These are phyloP conservation scores for Amanita subjunquillea DNA, from an alignment of 768 basidiomycete species.

Conservation along the genomic window DNA sequence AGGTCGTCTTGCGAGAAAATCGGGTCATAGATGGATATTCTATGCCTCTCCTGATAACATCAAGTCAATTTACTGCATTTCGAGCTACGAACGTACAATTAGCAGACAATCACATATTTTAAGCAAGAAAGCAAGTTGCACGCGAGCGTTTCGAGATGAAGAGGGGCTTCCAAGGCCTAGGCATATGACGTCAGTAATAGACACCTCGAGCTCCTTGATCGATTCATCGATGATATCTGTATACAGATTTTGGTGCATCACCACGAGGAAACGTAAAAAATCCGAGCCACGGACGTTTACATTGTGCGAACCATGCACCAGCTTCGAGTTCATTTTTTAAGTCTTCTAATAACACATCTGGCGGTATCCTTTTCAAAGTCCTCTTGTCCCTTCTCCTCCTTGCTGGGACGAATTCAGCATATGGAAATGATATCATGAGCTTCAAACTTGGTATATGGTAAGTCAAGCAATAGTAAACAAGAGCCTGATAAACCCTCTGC, in stretches of 20 bases:
- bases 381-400: slow-evolving; percentile 40
- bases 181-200: slow-evolving; percentile 39
- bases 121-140: slow-evolving; percentile 60
- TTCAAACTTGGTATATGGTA: too few relatives aligned
- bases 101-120: slow-evolving; percentile 39
- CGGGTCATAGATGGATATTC: slow-evolving; percentile 58
- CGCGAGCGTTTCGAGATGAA: slow-evolving; percentile 47
- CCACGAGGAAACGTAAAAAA: neutral
- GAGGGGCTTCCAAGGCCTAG: slow-evolving; percentile 70
- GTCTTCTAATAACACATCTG: slow-evolving; percentile 28
- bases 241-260: neutral
- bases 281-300: slow-evolving; percentile 36
- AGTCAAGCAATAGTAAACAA: slow-evolving; percentile 1
- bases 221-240: slow-evolving; percentile 27
- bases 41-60: slow-evolving; percentile 30
- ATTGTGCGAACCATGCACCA: slow-evolving; percentile 44
- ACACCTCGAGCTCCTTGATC: slow-evolving; percentile 15
- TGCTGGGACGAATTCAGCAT: slow-evolving; percentile 42
- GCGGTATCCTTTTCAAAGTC: slow-evolving; percentile 19
- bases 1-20: slow-evolving; percentile 57
- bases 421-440: slow-evolving; percentile 23
- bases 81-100: slow-evolving; percentile 39
- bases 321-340: slow-evolving; percentile 35
- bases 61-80: slow-evolving; percentile 2
- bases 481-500: neutral